These are phyloP conservation scores for Geotrichum reessii DNA, from an alignment of 1,139 yeast genomes.

Conservation along the genomic window DNA sequence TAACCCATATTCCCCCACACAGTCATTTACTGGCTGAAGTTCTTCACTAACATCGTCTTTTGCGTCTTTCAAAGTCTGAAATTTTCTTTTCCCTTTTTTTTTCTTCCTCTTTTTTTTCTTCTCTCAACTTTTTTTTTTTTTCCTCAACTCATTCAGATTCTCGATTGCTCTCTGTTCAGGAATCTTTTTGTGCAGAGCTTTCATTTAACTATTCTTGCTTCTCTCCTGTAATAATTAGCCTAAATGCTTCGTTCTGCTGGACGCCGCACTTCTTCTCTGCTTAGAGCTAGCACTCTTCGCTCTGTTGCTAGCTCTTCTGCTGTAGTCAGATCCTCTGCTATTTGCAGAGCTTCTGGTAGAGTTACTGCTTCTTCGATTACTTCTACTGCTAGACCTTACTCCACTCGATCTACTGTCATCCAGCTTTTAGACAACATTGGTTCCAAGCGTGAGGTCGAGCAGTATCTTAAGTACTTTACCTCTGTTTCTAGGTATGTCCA, in stretches of 20 bases:
- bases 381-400: conserved; percentile 29
- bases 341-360: background rate
- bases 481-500: conserved; percentile 51
- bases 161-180: background rate
- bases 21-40: background rate
- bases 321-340: conserved; percentile 4
- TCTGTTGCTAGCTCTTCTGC: conserved; percentile 5
- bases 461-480: conserved; percentile 90
- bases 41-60: background rate
- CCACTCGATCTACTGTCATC: conserved; percentile 90
- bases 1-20: background rate
- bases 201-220: background rate
- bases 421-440: conserved; percentile 93
- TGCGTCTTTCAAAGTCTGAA: background rate
- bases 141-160: background rate
- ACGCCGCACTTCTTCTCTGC: conserved; percentile 15
- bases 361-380: background rate
- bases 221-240: background rate
- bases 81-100: background rate
- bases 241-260: conserved; percentile 17
- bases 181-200: background rate
- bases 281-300: conserved; percentile 12
- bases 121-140: background rate
- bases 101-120: background rate
- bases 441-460: conserved; percentile 95